phyloP scores from a whole-genome alignment of 257 asterid genomes.

The Penstemon barbatus region DNA sequence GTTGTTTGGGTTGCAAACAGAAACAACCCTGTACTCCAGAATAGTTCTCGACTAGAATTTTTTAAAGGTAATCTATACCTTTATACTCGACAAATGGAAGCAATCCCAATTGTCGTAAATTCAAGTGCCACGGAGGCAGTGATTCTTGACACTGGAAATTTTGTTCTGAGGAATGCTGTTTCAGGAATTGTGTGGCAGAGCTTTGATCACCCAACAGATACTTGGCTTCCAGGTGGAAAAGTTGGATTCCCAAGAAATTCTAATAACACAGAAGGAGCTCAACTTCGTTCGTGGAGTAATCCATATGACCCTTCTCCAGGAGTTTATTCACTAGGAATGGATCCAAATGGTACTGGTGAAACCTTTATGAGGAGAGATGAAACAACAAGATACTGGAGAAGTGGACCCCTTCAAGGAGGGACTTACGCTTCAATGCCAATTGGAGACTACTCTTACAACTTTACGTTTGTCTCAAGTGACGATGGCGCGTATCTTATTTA shows the following conservation, averaged over 20 bases:
- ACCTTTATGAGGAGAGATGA: constrained; percentile 2
- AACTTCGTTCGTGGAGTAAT: constrained; percentile 47
- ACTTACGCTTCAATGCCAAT: background rate
- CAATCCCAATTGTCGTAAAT: background rate
- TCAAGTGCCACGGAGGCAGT: constrained; percentile 28
- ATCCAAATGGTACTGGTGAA: constrained; percentile 34
- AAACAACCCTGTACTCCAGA: constrained; percentile 24
- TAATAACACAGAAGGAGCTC: background rate
- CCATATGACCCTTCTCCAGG: constrained; percentile 43
- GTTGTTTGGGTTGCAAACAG: constrained; percentile 58
- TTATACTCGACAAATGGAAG: background rate
- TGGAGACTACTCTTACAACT: background rate
- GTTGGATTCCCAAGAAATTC: constrained; percentile 33
- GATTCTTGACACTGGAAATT: constrained; percentile 43
- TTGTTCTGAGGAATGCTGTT: constrained; percentile 30
- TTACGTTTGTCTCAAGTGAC: constrained; percentile 14
- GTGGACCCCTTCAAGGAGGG: constrained; percentile 35
- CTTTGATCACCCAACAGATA: constrained; percentile 47
- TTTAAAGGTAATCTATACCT: constrained; percentile 36
- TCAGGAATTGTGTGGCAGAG: constrained; percentile 39
- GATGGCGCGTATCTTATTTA: constrained; percentile 12
- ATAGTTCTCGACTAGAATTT: constrained; percentile 3
- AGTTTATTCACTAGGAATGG: constrained; percentile 33
- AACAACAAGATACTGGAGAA: constrained; percentile 28
- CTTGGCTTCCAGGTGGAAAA: constrained; percentile 50